phyloP scores from a whole-genome alignment of 176 grass and related monocot genomes.

The Avena sativa region DNA sequence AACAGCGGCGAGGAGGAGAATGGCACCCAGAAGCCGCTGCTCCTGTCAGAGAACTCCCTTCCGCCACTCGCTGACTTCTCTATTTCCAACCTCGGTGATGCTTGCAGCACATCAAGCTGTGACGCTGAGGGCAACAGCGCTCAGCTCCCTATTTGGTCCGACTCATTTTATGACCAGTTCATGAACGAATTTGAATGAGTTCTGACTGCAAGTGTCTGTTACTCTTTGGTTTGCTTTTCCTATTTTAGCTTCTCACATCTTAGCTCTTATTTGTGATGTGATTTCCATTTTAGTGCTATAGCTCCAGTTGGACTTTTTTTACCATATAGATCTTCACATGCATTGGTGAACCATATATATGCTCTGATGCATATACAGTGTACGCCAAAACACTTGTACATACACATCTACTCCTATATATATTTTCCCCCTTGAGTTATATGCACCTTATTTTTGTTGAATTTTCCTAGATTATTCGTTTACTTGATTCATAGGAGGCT shows the following conservation, averaged over 20 bases:
- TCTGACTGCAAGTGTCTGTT: conserved; percentile 28
- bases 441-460: conserved; percentile 15
- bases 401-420: conserved; percentile 49
- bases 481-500: conserved; percentile 33
- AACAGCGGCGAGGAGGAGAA: conserved; percentile 49
- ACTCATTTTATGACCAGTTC: conserved; percentile 74
- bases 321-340: conserved; percentile 56
- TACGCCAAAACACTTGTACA: conserved; percentile 64
- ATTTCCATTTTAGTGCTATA: conserved; percentile 53
- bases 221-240: conserved; percentile 48
- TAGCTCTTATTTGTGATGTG: conserved; percentile 48
- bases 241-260: conserved; percentile 45
- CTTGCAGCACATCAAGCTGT: conserved; percentile 76
- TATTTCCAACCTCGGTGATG: conserved; percentile 70
- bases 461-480: background rate
- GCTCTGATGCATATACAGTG: conserved; percentile 44
- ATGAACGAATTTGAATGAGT: conserved; percentile 67
- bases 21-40: conserved; percentile 47
- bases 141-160: conserved; percentile 57
- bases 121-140: conserved; percentile 60
- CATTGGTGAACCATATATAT: conserved; percentile 45
- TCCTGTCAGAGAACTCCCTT: conserved; percentile 63
- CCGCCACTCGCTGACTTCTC: conserved; percentile 74
- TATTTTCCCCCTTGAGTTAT: conserved; percentile 45
- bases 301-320: conserved; percentile 21